These are phyloP conservation scores for Tolypocladium sp. DNA, from an alignment of 2,329 filamentous ascomycete species.

Conservation along the genomic window DNA sequence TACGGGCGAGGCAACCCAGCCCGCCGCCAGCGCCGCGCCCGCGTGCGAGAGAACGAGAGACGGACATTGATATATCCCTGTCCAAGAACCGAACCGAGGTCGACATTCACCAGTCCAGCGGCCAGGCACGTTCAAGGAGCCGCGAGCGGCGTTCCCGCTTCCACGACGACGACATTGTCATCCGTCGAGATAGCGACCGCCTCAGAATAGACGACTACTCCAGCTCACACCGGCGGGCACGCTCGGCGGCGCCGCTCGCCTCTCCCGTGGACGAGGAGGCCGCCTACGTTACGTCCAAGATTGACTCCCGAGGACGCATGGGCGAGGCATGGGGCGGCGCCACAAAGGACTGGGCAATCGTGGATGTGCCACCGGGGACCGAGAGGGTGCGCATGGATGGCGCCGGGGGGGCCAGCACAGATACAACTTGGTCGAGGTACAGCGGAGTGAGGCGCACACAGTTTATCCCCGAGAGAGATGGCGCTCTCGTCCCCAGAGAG, in stretches of 20 bases:
- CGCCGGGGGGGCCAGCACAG: slow-evolving; percentile 62
- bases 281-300: slow-evolving; percentile 47
- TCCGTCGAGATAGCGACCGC: slow-evolving; percentile 46
- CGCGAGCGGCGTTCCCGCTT: slow-evolving; percentile 30
- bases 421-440: slow-evolving; percentile 71
- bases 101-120: slow-evolving; percentile 38
- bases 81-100: slow-evolving; percentile 47
- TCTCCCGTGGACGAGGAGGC: slow-evolving; percentile 48
- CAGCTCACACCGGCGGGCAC: slow-evolving; percentile 35
- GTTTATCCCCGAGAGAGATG: slow-evolving; percentile 61
- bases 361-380: slow-evolving; percentile 78
- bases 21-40: slow-evolving; percentile 41
- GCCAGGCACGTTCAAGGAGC: slow-evolving; percentile 24
- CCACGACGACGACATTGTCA: slow-evolving; percentile 58
- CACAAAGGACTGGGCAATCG: slow-evolving; percentile 69
- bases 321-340: slow-evolving; percentile 68
- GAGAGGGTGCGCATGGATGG: slow-evolving; percentile 78
- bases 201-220: slow-evolving; percentile 34
- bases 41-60: slow-evolving; percentile 28
- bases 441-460: slow-evolving; percentile 67
- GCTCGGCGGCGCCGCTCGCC: slow-evolving; percentile 37
- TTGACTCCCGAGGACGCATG: slow-evolving; percentile 53
- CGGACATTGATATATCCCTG: slow-evolving; percentile 53
- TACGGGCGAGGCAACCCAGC: slow-evolving; percentile 31
- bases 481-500: slow-evolving; percentile 19